Percentiles rank a stretch among this genome's conserved stretches.
phyloP scores from a whole-genome alignment of 192 early-diverging fungal genomes.

The Physocladia obscura region DNA sequence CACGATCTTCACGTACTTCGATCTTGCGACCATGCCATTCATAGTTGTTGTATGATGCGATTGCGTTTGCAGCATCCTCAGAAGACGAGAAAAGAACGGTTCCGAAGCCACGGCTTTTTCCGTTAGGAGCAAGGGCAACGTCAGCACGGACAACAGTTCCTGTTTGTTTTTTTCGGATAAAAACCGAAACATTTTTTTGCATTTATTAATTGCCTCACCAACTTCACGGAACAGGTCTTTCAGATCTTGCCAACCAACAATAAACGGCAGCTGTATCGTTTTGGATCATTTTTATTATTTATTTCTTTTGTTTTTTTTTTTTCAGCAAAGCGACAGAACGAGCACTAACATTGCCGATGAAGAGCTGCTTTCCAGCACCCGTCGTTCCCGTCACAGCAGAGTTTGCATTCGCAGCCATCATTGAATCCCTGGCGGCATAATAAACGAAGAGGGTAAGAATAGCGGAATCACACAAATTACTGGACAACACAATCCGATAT shows the following conservation, averaged over 20 bases:
- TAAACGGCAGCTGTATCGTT: conserved; percentile 60
- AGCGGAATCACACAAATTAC: too few species aligned
- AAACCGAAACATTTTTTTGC: too few species aligned
- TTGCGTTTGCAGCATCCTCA: conserved; percentile 47
- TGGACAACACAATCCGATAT: too few species aligned
- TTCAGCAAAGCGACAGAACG: background rate
- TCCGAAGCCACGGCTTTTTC: conserved; percentile 49
- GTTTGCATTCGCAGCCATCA: conserved; percentile 25
- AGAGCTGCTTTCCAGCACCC: conserved; percentile 53
- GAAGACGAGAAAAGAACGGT: conserved; percentile 43
- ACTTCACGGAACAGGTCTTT: conserved; percentile 49
- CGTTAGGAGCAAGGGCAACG: conserved; percentile 34
- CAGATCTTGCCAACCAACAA: conserved; percentile 74
- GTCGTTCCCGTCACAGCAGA: background rate
- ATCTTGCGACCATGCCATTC: conserved; percentile 50
- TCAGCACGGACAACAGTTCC: conserved; percentile 49
- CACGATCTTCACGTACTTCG: conserved; percentile 49
- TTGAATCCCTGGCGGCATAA: conserved; percentile 8
- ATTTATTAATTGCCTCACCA: conserved; percentile 29
- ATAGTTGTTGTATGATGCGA: conserved; percentile 47
- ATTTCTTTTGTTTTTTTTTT: background rate
- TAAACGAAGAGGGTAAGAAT: too few species aligned
- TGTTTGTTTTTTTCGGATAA: too few species aligned
- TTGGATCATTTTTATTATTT: too few species aligned
- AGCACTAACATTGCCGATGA: conserved; percentile 67